Evolutionary conservation across 2,329 filamentous ascomycete genomes (phyloP), one percentile per base, ranked within the genome.

Genomic region (Fusarium falciforme): DNA sequence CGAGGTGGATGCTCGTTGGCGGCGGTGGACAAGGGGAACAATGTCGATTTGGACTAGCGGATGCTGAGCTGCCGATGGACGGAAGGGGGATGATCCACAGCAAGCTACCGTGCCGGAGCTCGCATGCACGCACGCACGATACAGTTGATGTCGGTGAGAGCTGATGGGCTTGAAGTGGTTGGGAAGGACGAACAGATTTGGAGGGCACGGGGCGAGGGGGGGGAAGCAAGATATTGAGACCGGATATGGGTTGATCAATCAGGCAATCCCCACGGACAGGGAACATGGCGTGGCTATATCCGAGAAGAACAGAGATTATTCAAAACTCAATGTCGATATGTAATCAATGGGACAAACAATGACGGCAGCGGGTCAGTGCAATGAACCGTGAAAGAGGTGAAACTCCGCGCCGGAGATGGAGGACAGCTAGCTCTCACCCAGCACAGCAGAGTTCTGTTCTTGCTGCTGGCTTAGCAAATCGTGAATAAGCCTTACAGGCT

Each of bases 401-500:
- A 12, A 52, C 25, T n/a, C 47, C 9, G 47, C 47, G 47, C 47
- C 47, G 33, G 29, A 33, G 25, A 52, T 22, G 10, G 17, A 29
- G 35, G 14, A 36, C 35, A 36, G 6, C 25, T 14, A 52, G 25
- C 25, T 52, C 55, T 59, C 31, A 47, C 42, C 22, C 22, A 27
- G 42, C 42, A 47, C 42, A 27, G 22, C 22, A 47, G n/a, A 29
- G 25, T 16, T 29, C 29, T 20, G 40, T 22, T 22, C 16, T 47
- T 47, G 42, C 42, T 29, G 22, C 59, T 35, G 44, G 61, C 61
- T 63, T 63, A 63, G 33, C 61, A 78, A 80, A 73, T 73, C 42
- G 79, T 80, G 72, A 73, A 73, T 79, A 81, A 81, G 74, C 75
- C 66, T 38, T 57, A 58, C 22, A 27, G 62, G 66, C 27, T 11